Conservation (phyloP, 2,329 filamentous ascomycete species). For the Stachybotrys elegans region DNA sequence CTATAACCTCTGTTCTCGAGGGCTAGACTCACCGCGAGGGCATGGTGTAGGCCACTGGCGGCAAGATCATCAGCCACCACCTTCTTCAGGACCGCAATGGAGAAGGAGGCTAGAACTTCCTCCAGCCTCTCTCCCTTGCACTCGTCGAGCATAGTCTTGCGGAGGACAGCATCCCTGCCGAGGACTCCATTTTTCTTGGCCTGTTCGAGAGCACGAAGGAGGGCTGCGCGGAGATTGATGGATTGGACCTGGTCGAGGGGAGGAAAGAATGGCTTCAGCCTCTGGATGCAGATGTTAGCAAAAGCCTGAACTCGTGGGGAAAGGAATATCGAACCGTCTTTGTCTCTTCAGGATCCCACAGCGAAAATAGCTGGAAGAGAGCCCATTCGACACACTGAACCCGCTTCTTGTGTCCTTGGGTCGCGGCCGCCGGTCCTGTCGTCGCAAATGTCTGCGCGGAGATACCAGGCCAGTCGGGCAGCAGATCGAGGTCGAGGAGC, state of each 20-base stretch:
- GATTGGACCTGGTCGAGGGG: constrained; percentile 87
- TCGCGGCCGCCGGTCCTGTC: constrained; percentile 49
- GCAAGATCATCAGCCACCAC: constrained; percentile 41
- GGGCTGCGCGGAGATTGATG: constrained; percentile 77
- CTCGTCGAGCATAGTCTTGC: constrained; percentile 95
- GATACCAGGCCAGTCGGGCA: constrained; percentile 76
- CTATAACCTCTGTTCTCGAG: constrained; percentile 55
- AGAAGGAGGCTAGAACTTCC: constrained; percentile 80
- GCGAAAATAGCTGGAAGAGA: constrained; percentile 76
- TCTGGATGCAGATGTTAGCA: constrained; percentile 44
- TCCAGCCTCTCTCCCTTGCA: constrained; percentile 89
- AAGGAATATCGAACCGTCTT: constrained; percentile 51
- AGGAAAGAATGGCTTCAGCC: constrained; percentile 85
- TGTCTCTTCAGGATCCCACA: constrained; percentile 77
- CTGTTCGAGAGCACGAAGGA: constrained; percentile 76
- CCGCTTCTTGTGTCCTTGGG: constrained; percentile 72
- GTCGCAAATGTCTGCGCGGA: constrained; percentile 61
- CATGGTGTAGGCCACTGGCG: constrained; percentile 33
- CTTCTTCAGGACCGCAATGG: constrained; percentile 74
- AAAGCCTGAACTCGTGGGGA: not conserved
- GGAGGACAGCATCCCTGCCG: constrained; percentile 71
- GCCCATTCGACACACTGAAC: constrained; percentile 85
- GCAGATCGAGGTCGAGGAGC: constrained; percentile 72
- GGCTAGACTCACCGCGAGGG: constrained; percentile 50
- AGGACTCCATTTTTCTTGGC: constrained; percentile 83